Evolutionary conservation across 331 rosid genomes (phyloP).

Genomic region (Rosa hybrid): DNA sequence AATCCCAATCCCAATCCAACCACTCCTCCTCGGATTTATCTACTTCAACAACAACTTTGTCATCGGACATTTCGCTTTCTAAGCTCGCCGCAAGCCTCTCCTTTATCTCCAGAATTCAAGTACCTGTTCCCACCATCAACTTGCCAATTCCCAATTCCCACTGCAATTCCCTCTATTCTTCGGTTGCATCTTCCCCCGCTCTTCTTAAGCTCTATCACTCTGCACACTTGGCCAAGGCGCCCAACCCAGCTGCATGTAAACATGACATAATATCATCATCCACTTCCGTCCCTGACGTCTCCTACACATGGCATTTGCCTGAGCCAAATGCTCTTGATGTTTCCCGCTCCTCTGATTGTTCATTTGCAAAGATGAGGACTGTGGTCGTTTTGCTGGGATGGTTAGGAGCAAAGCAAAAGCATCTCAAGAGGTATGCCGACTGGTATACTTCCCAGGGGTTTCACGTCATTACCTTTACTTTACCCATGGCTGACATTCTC

Average conservation of each 20-base stretch:
- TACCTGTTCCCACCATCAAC: slow-evolving; percentile 56
- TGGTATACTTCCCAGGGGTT: too few species aligned
- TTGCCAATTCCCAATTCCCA: slow-evolving; percentile 47
- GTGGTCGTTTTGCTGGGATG: slow-evolving; percentile 80
- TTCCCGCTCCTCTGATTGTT: slow-evolving; percentile 45
- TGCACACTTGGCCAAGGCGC: slow-evolving; percentile 50
- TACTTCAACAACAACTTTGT: background rate
- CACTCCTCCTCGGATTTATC: slow-evolving; percentile 34
- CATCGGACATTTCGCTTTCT: slow-evolving; percentile 54
- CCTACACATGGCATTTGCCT: slow-evolving; percentile 96
- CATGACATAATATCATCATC: slow-evolving; percentile 11
- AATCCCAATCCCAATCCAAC: slow-evolving; percentile 37
- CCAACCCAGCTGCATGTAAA: slow-evolving; percentile 34
- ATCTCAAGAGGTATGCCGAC: too few species aligned
- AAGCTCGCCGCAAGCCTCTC: slow-evolving; percentile 58
- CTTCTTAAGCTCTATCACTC: slow-evolving; percentile 56
- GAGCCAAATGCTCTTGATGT: slow-evolving; percentile 46
- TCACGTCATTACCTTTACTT: too few species aligned
- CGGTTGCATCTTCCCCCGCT: slow-evolving; percentile 49
- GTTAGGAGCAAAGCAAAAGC: too few species aligned
- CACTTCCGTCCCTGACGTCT: slow-evolving; percentile 50
- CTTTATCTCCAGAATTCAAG: slow-evolving; percentile 52
- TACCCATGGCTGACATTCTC: too few species aligned
- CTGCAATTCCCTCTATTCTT: slow-evolving; percentile 28
- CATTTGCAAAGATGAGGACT: slow-evolving; percentile 62